phyloP scores from a whole-genome alignment of 2,329 filamentous ascomycete genomes.

The Cladorrhinum sp. region DNA sequence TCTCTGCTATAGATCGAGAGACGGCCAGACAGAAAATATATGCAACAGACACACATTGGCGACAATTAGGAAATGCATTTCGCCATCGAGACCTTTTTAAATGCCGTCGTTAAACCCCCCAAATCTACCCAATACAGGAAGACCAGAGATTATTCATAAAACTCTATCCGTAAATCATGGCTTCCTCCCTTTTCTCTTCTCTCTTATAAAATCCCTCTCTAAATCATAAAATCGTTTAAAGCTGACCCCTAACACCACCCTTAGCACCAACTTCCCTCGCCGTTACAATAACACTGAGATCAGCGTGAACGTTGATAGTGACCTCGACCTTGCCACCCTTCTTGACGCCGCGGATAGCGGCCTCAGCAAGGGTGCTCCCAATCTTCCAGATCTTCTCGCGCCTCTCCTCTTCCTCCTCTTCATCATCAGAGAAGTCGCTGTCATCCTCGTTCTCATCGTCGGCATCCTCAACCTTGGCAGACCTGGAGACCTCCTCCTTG shows the following conservation, averaged over 20 bases:
- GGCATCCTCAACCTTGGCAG: slow-evolving; percentile 58
- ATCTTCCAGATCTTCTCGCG: slow-evolving; percentile 92
- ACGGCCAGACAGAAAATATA: too few relatives aligned
- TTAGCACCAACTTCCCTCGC: slow-evolving; percentile 84
- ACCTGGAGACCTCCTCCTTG: slow-evolving; percentile 58
- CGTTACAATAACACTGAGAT: slow-evolving; percentile 76
- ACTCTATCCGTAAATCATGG: not conserved
- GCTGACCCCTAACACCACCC: slow-evolving; percentile 68
- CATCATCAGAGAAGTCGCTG: slow-evolving; percentile 57
- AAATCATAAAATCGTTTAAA: not conserved
- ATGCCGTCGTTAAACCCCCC: not conserved
- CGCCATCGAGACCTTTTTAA: slow-evolving; percentile 7
- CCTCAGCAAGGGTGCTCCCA: slow-evolving; percentile 77
- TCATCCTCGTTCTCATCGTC: slow-evolving; percentile 64
- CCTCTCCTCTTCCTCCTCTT: slow-evolving; percentile 81
- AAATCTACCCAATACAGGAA: not conserved
- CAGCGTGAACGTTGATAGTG: slow-evolving; percentile 80
- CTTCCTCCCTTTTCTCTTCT: not conserved
- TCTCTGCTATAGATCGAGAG: too few relatives aligned
- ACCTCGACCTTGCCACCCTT: slow-evolving; percentile 90
- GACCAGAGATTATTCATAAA: not conserved
- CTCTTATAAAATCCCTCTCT: not conserved
- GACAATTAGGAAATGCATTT: not conserved
- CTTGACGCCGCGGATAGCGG: slow-evolving; percentile 78
- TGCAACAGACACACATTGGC: too few relatives aligned